Evolutionary conservation across 495 filamentous ascomycete species (phyloP).

Genomic region (Penicillium ochrochloron): DNA sequence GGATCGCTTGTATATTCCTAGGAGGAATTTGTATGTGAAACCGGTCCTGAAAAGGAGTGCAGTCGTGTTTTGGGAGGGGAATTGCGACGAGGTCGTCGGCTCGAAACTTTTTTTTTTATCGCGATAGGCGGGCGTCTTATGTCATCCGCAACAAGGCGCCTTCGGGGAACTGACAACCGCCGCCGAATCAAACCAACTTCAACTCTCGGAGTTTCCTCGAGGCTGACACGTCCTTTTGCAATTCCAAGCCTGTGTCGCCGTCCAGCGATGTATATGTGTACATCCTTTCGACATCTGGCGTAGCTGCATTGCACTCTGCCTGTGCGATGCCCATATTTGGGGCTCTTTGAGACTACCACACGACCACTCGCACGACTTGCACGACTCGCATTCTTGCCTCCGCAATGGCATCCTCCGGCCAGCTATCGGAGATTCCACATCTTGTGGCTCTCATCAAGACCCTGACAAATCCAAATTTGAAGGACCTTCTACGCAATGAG

Average conservation of each 20-base stretch:
- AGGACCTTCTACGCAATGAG: constrained; percentile 71
- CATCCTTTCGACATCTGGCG: constrained; percentile 16
- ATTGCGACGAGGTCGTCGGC: constrained; percentile 12
- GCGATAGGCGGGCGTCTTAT: constrained; percentile 42
- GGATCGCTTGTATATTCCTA: background rate
- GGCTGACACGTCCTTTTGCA: background rate
- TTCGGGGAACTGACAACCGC: constrained; percentile 29
- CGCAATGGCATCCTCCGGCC: constrained; percentile 53
- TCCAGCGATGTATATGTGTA: constrained; percentile 31
- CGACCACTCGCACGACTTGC: too few relatives aligned
- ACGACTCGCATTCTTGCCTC: background rate
- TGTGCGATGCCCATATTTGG: constrained; percentile 13
- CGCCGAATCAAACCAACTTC: constrained; percentile 14
- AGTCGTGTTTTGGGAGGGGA: background rate
- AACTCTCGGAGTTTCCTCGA: background rate
- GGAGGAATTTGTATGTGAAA: background rate
- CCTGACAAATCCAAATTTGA: constrained; percentile 73
- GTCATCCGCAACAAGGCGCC: constrained; percentile 41
- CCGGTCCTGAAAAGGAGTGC: constrained; percentile 4
- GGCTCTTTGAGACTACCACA: constrained; percentile 3
- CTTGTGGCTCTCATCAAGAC: constrained; percentile 57
- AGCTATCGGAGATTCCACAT: constrained; percentile 40
- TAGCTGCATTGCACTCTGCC: constrained; percentile 28
- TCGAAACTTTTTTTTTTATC: constrained; percentile 30
- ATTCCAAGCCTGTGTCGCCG: background rate